Evolutionary conservation across 2,329 filamentous ascomycete species (phyloP).

Genomic region (Lecanicillium sp.): DNA sequence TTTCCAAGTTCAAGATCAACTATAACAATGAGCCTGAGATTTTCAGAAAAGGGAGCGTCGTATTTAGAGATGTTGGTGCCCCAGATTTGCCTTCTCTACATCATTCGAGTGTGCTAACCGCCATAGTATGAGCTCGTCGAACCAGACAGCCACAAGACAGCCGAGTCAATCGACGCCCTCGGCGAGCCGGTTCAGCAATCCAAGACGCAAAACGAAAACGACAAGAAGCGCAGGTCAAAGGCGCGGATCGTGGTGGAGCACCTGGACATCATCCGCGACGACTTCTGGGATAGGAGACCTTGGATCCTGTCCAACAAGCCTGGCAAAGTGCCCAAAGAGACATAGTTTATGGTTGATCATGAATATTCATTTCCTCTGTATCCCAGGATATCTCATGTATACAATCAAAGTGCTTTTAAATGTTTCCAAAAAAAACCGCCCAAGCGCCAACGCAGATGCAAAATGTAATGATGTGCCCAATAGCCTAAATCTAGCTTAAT

Average conservation of each 20-base stretch:
- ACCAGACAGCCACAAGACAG: constrained; percentile 41
- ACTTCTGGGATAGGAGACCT: constrained; percentile 83
- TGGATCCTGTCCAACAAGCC: constrained; percentile 76
- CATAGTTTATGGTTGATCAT: too few relatives aligned
- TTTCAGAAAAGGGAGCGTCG: constrained; percentile 85
- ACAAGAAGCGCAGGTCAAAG: constrained; percentile 74
- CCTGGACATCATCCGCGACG: constrained; percentile 89
- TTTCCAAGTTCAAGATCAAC: constrained; percentile 82
- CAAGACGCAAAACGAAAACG: constrained; percentile 76
- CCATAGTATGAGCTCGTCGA: constrained; percentile 65
- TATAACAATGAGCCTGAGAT: constrained; percentile 96
- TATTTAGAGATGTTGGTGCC: constrained; percentile 68
- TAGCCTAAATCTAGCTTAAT: background rate
- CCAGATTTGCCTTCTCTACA: background rate
- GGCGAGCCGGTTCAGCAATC: constrained; percentile 55
- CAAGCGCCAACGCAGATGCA: constrained; percentile 5
- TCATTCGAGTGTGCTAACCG: constrained; percentile 20
- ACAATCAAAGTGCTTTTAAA: background rate
- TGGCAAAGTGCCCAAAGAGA: constrained; percentile 61
- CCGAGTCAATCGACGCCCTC: constrained; percentile 40
- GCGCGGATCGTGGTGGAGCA: constrained; percentile 77
- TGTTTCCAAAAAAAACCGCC: background rate
- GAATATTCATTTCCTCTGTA: background rate
- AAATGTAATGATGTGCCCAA: constrained; percentile 2
- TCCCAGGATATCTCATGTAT: background rate